Base-by-base conservation (phyloP, 257 asterid genomes). In the Mentha longifolia region DNA sequence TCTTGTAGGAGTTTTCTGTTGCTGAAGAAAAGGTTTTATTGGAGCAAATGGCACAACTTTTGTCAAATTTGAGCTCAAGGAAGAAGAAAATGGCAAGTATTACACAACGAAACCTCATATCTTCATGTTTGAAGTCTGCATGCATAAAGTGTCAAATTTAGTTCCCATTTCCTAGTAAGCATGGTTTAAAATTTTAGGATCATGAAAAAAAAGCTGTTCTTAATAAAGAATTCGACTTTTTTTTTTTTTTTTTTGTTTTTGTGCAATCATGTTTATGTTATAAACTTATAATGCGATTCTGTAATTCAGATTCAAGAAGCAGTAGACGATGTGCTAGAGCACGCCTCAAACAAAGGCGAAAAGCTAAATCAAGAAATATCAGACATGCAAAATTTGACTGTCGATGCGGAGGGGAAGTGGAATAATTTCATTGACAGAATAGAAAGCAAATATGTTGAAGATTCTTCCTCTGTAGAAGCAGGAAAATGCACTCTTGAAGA, bases 21-120 rank as follows among this genome's bases (percentile, higher is more conserved):
- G 76, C 45, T 72, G 92, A 87, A 81, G 88, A 81, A 69, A 83
- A 49, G 62, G 79, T 82, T 72, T 66, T 87, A 12, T 63, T 85
- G 31, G 82, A 78, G 68, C 74, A 84, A 80, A 73, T 82, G 35
- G 82, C 86, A 46, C 79, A 81, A 59, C 71, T 87, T 49, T 61
- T 87, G 47, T 80, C 84, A 42, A 75, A 78, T 71, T 87, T 89
- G 33, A 74, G 65, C 54, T 74, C 85, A 49, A 70, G 79, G 74
- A 84, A 80, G 85, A 81, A 82, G 75, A 79, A 42, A 45, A 55
- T 84, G 83, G 92, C 65, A 82, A 61, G 76, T 66, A 56, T 41
- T 60, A 31, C 17, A 35, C 39, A 35, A 35, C 5, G 65, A 47
- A n/a, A 60, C 7, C 10, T 45, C 35, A 31, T 15, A 46, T 28